Conservation (phyloP, 495 filamentous ascomycete species). For the Xylaria intraflava region DNA sequence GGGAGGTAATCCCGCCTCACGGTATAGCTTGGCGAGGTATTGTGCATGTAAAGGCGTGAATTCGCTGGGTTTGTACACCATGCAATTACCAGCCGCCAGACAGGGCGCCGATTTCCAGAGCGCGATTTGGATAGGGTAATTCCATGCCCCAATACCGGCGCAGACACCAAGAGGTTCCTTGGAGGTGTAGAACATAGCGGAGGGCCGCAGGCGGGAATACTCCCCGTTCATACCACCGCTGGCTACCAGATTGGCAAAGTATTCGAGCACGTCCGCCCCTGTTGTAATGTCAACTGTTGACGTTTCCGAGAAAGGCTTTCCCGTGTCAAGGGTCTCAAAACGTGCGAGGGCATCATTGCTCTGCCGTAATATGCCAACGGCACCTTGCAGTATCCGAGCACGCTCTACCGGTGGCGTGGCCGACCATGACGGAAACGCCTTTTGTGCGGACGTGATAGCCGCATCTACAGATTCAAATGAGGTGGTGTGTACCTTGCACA, state of each 20-base stretch:
- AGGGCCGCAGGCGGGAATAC: slow-evolving; percentile 52
- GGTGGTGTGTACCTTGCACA: slow-evolving; percentile 59
- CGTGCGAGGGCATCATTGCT: slow-evolving; percentile 64
- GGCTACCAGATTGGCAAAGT: slow-evolving; percentile 65
- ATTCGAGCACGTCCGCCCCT: slow-evolving; percentile 70
- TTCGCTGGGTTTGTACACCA: slow-evolving; percentile 84
- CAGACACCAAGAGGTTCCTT: slow-evolving; percentile 72
- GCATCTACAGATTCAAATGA: slow-evolving; percentile 57
- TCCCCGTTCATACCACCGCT: slow-evolving; percentile 46
- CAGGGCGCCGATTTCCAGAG: slow-evolving; percentile 82
- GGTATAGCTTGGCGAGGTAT: slow-evolving; percentile 62
- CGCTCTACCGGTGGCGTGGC: slow-evolving; percentile 56
- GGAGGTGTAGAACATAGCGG: slow-evolving; percentile 68
- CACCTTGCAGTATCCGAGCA: slow-evolving; percentile 63
- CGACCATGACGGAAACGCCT: slow-evolving; percentile 63
- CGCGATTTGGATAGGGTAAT: slow-evolving; percentile 82
- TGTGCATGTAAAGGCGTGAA: slow-evolving; percentile 68
- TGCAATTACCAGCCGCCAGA: slow-evolving; percentile 75
- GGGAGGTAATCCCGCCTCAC: slow-evolving; percentile 63
- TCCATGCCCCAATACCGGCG: slow-evolving; percentile 76
- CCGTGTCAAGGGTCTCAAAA: slow-evolving; percentile 65
- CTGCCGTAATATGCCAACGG: slow-evolving; percentile 57
- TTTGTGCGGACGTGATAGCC: slow-evolving; percentile 54
- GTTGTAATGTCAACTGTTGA: slow-evolving; percentile 68
- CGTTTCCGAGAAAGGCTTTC: slow-evolving; percentile 69